Conservation (phyloP, 2,329 filamentous ascomycete species). For the Ophiocordyceps camponoti-leonardi region DNA sequence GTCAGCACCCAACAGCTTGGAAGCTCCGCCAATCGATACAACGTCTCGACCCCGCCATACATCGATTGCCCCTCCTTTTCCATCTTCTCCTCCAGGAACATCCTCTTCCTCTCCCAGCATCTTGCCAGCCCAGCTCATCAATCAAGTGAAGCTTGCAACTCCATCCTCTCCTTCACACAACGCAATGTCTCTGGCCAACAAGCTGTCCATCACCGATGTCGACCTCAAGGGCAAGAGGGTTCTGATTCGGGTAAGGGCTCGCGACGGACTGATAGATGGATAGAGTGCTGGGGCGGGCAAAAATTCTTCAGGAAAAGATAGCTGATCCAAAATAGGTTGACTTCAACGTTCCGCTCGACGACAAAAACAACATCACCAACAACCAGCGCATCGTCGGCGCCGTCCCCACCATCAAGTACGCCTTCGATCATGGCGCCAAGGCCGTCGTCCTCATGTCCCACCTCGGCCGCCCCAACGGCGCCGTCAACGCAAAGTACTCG, state of each 20-base stretch:
- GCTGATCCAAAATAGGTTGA: constrained; percentile 54
- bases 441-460: constrained; percentile 96
- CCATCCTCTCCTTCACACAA: constrained; percentile 4
- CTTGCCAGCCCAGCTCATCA: not conserved
- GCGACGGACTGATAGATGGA: not conserved
- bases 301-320: too few relatives aligned
- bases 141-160: not conserved
- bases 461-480: constrained; percentile 86
- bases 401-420: constrained; percentile 87
- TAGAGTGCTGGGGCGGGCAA: not conserved
- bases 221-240: constrained; percentile 98
- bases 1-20: too few relatives aligned
- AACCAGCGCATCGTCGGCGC: constrained; percentile 96
- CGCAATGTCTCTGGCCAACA: constrained; percentile 96
- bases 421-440: constrained; percentile 78
- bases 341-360: constrained; percentile 98
- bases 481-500: constrained; percentile 82
- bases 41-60: not conserved
- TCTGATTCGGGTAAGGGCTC: constrained; percentile 61
- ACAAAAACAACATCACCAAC: constrained; percentile 89
- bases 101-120: not conserved
- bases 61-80: not conserved
- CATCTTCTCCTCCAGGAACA: not conserved
- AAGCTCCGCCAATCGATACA: too few relatives aligned
- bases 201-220: constrained; percentile 90